Evolutionary conservation across 495 filamentous ascomycete species (phyloP), one percentile per base, ranked within the genome.

Genomic region (Aspergillus ellipticus): DNA sequence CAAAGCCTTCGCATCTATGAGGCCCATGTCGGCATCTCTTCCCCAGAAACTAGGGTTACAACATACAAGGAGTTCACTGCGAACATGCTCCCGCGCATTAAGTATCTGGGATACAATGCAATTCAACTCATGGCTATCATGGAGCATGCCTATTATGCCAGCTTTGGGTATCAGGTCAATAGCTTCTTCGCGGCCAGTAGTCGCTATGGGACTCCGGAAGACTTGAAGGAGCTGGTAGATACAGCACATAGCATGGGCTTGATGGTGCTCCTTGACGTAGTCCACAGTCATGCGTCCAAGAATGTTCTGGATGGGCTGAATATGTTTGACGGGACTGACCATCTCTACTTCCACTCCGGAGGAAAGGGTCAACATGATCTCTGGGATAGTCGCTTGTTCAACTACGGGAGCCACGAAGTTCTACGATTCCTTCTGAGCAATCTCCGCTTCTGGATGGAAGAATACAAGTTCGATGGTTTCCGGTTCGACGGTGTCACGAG

Each of bases 101-200:
- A 92, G 64, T 77, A 83, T 62, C 79, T 97, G 53, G 94, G 93
- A 52, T 98, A 98, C 75, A 97, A 98, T 74, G 88, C 92, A 39
- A 97, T 98, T 62, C 94, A 98, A 71, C 79, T 98, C 60, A 98
- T 98, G 94, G 94, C 94, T 39, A 81, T 98, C 62, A 97, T 97
- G 90, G 94, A 98, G 69, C 94, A 98, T 74, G 93, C 94, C 24
- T 98, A 98, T 77, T 98, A 98, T 71, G 94, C 94, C 59, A 97
- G 93, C 62, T 98, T 98, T 64, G 94, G 94, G 31, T 98, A 98
- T 72, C 94, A 98, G 67, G 84, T 98, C 62, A 97, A 96, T 72
- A 96, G 88, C 74, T 97, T 98, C 80, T 98, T 97, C 66, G 95
- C 94, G 37, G 93, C 92, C 1, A 97, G 92, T 69, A 97, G 92